phyloP scores from a whole-genome alignment of 2,329 filamentous ascomycete species.

The Colletotrichum karsti region DNA sequence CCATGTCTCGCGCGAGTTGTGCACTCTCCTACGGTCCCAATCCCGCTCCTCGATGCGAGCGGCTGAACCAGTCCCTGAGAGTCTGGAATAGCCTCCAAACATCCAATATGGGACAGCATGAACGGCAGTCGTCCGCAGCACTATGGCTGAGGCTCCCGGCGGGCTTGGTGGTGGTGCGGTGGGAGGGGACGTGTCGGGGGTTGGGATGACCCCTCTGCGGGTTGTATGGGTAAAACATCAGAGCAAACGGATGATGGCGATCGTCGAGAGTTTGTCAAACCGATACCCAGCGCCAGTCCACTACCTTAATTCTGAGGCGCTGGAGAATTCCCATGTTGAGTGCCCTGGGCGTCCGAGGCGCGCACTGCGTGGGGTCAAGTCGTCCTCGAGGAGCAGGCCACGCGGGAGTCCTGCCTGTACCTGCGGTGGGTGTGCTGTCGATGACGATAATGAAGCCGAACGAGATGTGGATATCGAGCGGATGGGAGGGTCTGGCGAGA shows the following conservation, averaged over 20 bases:
- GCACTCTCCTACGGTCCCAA: neutral
- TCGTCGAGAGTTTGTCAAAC: constrained; percentile 2
- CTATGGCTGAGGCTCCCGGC: neutral
- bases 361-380: neutral
- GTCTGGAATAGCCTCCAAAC: neutral
- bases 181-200: neutral
- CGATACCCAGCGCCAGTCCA: constrained; percentile 16
- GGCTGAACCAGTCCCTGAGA: neutral
- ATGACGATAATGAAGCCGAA: constrained; percentile 13
- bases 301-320: constrained; percentile 22
- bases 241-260: constrained; percentile 11
- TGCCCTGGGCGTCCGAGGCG: neutral
- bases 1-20: neutral
- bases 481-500: neutral
- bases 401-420: neutral
- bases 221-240: constrained; percentile 12
- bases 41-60: neutral
- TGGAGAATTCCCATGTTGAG: neutral
- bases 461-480: neutral
- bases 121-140: neutral
- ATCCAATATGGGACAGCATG: neutral
- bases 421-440: neutral
- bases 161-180: neutral
- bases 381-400: neutral
- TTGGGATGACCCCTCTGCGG: constrained; percentile 2